Conservation (phyloP, 495 filamentous ascomycete species). For the Rhypophila decipiens region DNA sequence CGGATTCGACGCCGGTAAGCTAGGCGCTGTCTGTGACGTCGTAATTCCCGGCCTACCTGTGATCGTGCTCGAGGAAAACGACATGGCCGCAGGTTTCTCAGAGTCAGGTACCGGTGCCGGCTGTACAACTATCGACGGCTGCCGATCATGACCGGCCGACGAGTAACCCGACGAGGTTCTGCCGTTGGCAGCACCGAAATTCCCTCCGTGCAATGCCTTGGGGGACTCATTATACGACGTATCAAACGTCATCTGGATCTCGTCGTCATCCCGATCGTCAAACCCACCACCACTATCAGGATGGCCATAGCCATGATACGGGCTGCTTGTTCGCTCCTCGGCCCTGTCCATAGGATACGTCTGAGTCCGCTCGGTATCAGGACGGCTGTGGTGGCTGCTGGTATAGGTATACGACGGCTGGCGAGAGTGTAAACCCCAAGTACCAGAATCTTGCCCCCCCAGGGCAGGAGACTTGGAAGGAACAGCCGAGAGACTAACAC, state of each 20-base stretch:
- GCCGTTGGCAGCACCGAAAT: slow-evolving; percentile 11
- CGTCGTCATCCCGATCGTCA: slow-evolving; percentile 23
- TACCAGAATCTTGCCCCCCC: no score
- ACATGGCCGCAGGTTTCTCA: slow-evolving; percentile 6
- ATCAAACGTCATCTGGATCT: slow-evolving; percentile 70
- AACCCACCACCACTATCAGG: slow-evolving; percentile 3
- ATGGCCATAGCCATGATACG: slow-evolving; percentile 1
- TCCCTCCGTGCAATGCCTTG: no score
- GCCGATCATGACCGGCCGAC: no score
- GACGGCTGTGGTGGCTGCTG: no score
- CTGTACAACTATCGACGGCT: slow-evolving; percentile 30
- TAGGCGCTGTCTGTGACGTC: slow-evolving; percentile 34
- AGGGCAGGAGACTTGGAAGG: slow-evolving; percentile 22
- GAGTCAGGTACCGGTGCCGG: slow-evolving; percentile 28
- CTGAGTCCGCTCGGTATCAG: slow-evolving; percentile 17
- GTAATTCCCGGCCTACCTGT: slow-evolving; percentile 34
- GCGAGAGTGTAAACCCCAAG: not conserved
- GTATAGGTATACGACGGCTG: slow-evolving; percentile 12
- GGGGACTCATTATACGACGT: slow-evolving; percentile 41
- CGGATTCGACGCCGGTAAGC: slow-evolving; percentile 58
- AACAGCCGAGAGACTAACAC: slow-evolving; percentile 34
- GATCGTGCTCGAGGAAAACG: slow-evolving; percentile 7
- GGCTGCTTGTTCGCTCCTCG: slow-evolving; percentile 3
- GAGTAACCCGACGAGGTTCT: not conserved
- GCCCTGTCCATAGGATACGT: slow-evolving; percentile 12